Conservation (phyloP, 2,329 filamentous ascomycete species). For the Sarocladium kiliense region DNA sequence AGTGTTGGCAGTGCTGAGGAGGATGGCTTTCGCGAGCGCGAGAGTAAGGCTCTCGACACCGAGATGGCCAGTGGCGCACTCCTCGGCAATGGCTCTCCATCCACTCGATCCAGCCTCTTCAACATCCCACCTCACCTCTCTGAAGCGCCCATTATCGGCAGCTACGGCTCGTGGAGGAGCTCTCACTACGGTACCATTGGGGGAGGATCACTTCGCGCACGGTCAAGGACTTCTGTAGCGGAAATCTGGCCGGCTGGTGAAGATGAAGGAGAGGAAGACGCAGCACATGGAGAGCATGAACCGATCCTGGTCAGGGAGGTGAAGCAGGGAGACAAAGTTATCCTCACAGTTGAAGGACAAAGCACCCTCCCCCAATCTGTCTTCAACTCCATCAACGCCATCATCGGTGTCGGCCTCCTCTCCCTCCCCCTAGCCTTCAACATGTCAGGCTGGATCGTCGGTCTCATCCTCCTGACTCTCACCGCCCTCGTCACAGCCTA, state of each 20-base stretch:
- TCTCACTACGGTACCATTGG: constrained; percentile 49
- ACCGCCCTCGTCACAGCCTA: constrained; percentile 76
- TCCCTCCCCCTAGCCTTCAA: constrained; percentile 84
- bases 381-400: constrained; percentile 92
- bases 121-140: constrained; percentile 56
- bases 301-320: constrained; percentile 85
- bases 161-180: constrained; percentile 54
- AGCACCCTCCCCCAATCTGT: constrained; percentile 94
- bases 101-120: constrained; percentile 42
- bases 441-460: constrained; percentile 84
- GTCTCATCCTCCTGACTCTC: constrained; percentile 67
- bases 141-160: constrained; percentile 65
- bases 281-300: constrained; percentile 55
- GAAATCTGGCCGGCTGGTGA: constrained; percentile 23
- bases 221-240: constrained; percentile 39
- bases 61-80: constrained; percentile 31
- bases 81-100: constrained; percentile 20
- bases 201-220: constrained; percentile 24
- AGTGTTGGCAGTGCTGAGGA: neutral
- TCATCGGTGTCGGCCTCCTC: constrained; percentile 85
- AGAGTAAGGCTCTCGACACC: constrained; percentile 41
- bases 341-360: constrained; percentile 82
- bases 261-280: constrained; percentile 20
- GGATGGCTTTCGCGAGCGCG: constrained; percentile 36
- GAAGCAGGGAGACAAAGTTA: constrained; percentile 79